A percentile compares a stretch with the other conserved stretches of the same genome.
phyloP scores from a whole-genome alignment of 192 early-diverging fungal species.

The Phycomyces blakesleeanus region DNA sequence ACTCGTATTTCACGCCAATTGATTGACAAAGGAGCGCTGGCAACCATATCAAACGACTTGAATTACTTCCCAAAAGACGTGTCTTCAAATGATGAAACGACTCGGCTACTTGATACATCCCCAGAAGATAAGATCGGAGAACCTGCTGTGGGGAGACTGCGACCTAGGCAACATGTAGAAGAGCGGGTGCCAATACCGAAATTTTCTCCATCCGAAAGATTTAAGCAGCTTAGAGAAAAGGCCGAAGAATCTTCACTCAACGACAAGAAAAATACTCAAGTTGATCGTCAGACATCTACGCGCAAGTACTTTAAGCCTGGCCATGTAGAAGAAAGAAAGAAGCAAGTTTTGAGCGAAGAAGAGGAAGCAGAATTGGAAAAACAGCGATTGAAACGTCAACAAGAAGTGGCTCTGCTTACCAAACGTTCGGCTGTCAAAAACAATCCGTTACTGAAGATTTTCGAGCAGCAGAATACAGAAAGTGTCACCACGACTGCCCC shows the following conservation, averaged over 20 bases:
- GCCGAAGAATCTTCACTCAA: conserved; percentile 14
- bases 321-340: conserved; percentile 15
- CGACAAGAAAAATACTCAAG: neutral
- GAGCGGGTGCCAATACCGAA: neutral
- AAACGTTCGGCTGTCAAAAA: conserved; percentile 28
- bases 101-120: neutral
- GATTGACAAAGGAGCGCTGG: conserved; percentile 8
- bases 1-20: conserved; percentile 1
- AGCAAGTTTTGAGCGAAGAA: conserved; percentile 17
- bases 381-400: conserved; percentile 8
- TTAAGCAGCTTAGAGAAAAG: conserved; percentile 14
- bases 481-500: neutral
- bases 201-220: conserved; percentile 9
- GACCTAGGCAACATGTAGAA: neutral
- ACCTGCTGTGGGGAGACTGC: neutral
- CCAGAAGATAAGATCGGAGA: neutral
- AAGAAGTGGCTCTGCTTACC: conserved; percentile 15
- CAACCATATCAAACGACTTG: conserved; percentile 8
- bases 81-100: neutral
- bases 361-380: conserved; percentile 16
- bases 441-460: conserved; percentile 22
- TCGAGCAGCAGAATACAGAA: conserved; percentile 10
- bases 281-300: conserved; percentile 15
- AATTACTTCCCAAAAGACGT: conserved; percentile 12
- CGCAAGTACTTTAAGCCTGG: conserved; percentile 19